Base-by-base conservation (phyloP, 306 rosid species). In the Cyamopsis tetragonoloba region DNA sequence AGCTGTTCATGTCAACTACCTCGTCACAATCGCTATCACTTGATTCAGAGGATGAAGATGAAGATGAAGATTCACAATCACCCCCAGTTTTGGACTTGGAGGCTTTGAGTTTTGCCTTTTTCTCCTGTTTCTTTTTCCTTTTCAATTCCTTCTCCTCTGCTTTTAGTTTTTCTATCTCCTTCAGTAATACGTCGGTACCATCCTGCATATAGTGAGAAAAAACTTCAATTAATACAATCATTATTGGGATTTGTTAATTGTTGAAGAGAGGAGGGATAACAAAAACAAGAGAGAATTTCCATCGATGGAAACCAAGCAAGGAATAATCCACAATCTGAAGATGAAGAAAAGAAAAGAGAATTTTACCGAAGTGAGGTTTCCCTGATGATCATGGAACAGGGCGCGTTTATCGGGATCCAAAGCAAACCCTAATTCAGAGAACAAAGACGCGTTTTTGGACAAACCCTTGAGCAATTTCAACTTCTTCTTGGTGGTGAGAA, bases 1-100 rank as follows among this genome's bases (percentile, higher is more conserved):
- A 42, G 76, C 68, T 13, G 26, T 59, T 74, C 82, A 68, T 82
- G 75, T 84, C 77, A 56, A 77, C 78, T 31, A 62, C 77, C 56
- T 84, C 69, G 18, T 31, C 84, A 31, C 96, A 67, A 11, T 95
- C 91, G 2, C 82, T 74, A 44, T 81, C 95, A 43, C 96, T 87
- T 6, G 95, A 89, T 73, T 84, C 95, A 1, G 95, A 86, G 0
- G 91, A 92, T 4, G 88, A 85, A 1, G 89, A 84, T 0, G 95
- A 84, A 0, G 91, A 82, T 23, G 50, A 42, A 51, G 77, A 89
- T 55, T 74, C 77, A 78, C 62, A 34, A 57, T 78, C 72, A 44
- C 46, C 24, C 44, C 48, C 65, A 27, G 48, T 66, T 56, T 65
- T 75, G 84, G 61, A 75, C 68, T 62, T 78, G 4, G 80, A 43